Evolutionary conservation across 129 eudicot species (phyloP), one percentile per base, ranked within the genome.

Genomic region (Ambrosia artemisiifolia): DNA sequence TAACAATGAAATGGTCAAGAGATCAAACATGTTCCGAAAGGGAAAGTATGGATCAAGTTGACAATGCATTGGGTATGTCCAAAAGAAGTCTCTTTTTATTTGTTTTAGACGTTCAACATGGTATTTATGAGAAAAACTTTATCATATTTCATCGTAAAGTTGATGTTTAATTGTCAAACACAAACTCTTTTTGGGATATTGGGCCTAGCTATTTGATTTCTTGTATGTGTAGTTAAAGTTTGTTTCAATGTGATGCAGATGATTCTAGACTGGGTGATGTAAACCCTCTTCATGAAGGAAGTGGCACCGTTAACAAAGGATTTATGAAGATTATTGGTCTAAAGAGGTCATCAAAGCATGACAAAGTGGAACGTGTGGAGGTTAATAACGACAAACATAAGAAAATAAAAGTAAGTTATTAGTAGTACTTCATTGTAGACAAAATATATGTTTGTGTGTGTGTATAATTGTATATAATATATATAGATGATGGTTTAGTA

Each of bases 271-370:
- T 53, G 54, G 83, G 72, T 71, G 84, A 81, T 44, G 64, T 54
- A 3, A 61, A 63, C 47, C 47, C 42, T 61, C 19, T 46, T 34
- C 47, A 63, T 35, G 67, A 69, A 63, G 75, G 81, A 64, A 81
- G 69, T 80, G 85, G 86, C 54, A 70, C 59, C 34, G 24, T 83
- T 49, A 79, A 71, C 69, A 82, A 43, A 59, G 89, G 94, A 32
- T 81, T 85, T 30, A 86, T 80, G 90, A 92, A 83, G 85, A 82
- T 82, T 72, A 81, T 86, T 67, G 96, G 95, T 61, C 67, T 87
- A 51, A 84, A 67, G 72, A 87, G 85, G 80, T 85, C 87, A 32
- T 74, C 89, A 35, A 89, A 85, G 74, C 72, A 75, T 38, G 83
- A 65, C 59, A 77, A 51, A 78, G 76, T 68, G 53, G 86, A 81